Conservation (phyloP, 2,329 filamentous ascomycete species). For the Diplocarpon rosae region DNA sequence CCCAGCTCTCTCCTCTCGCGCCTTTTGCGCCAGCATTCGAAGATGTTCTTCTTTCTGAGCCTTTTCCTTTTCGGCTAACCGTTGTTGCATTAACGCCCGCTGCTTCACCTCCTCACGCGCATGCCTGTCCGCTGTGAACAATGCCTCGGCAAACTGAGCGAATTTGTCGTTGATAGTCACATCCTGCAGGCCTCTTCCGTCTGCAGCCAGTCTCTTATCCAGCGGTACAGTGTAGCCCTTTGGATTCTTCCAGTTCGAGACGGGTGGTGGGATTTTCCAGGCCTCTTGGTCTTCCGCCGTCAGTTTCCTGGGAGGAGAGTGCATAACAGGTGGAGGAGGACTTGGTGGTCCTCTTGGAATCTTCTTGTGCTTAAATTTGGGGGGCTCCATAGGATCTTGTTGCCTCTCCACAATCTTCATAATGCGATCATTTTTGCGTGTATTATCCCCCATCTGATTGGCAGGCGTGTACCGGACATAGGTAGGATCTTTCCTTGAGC, state of each 20-base stretch:
- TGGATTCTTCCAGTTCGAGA: conserved; percentile 99
- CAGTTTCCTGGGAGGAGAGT: conserved; percentile 86
- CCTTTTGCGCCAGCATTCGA: conserved; percentile 78
- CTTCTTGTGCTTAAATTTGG: conserved; percentile 98
- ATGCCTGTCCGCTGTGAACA: conserved; percentile 90
- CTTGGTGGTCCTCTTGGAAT: conserved; percentile 87
- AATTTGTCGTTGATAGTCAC: conserved; percentile 98
- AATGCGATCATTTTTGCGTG: conserved; percentile 83
- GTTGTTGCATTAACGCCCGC: conserved; percentile 87
- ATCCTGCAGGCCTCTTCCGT: conserved; percentile 84
- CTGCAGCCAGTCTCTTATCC: conserved; percentile 89
- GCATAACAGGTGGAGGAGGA: conserved; percentile 87
- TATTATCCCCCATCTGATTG: conserved; percentile 86
- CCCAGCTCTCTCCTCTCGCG: conserved; percentile 65
- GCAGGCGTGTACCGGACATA: conserved; percentile 94
- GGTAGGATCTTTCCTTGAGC: conserved; percentile 72
- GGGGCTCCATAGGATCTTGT: conserved; percentile 89
- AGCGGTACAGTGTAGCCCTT: conserved; percentile 95
- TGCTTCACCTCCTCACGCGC: conserved; percentile 92
- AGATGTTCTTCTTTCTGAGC: conserved; percentile 86
- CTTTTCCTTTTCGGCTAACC: conserved; percentile 94
- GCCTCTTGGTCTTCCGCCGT: conserved; percentile 95
- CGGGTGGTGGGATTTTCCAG: conserved; percentile 82
- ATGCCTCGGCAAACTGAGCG: conserved; percentile 84
- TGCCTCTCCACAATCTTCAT: conserved; percentile 98